Conservation (phyloP, 1,284 basidiomycete species). For the Psilocybe mexicana region DNA sequence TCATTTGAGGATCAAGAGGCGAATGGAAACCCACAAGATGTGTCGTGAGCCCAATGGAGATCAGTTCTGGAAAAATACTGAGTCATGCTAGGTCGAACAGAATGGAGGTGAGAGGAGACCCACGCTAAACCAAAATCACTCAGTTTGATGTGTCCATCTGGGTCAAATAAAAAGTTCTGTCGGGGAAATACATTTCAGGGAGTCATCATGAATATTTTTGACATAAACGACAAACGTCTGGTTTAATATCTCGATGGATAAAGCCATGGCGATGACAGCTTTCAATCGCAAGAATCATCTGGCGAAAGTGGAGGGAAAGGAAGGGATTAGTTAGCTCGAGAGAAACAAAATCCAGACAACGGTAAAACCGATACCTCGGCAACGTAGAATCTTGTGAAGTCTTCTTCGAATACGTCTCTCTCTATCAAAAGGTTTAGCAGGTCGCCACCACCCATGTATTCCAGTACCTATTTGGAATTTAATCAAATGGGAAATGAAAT, state of each 20-base stretch:
- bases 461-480: slow-evolving; percentile 60
- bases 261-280: slow-evolving; percentile 94
- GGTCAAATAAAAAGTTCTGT: slow-evolving; percentile 94
- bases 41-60: slow-evolving; percentile 91
- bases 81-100: slow-evolving; percentile 19
- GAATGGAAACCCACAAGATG: slow-evolving; percentile 59
- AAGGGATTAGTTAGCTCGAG: slow-evolving; percentile 21
- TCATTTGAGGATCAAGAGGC: slow-evolving; percentile 12
- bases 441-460: slow-evolving; percentile 96
- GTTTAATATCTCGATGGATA: slow-evolving; percentile 97
- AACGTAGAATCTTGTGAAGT: slow-evolving; percentile 93
- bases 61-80: slow-evolving; percentile 56
- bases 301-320: slow-evolving; percentile 13
- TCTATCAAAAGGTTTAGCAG: slow-evolving; percentile 94
- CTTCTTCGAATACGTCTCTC: slow-evolving; percentile 90
- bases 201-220: slow-evolving; percentile 9
- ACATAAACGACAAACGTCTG: slow-evolving; percentile 62
- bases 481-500: slow-evolving; percentile 50
- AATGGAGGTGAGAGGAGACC: slow-evolving; percentile 35
- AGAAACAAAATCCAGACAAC: slow-evolving; percentile 11
- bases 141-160: slow-evolving; percentile 90
- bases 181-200: slow-evolving; percentile 15
- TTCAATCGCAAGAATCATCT: slow-evolving; percentile 97
- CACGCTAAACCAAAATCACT: slow-evolving; percentile 96
- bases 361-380: slow-evolving; percentile 66